These are phyloP conservation scores for Phlebiopsis gigantea DNA, from an alignment of 768 basidiomycete genomes.

Conservation along the genomic window DNA sequence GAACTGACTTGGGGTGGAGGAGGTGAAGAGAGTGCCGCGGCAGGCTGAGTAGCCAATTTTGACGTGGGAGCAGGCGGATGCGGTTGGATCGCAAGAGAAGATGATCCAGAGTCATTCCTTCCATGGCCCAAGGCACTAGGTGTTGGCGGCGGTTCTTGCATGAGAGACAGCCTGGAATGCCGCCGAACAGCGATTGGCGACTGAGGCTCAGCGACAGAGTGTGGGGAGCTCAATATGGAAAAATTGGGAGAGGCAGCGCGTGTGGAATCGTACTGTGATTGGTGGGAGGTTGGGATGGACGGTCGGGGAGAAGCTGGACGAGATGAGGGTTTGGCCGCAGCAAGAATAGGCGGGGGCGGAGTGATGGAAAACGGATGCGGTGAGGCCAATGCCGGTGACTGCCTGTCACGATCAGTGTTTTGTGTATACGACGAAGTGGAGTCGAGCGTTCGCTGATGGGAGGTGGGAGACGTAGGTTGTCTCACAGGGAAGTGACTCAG, in stretches of 20 bases:
- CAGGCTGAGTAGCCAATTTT: neutral
- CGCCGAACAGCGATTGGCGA: neutral
- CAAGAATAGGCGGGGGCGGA: neutral
- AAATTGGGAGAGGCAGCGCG: neutral
- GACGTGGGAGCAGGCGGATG: neutral
- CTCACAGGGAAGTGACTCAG: constrained; percentile 20
- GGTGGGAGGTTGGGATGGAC: neutral
- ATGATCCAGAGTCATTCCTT: neutral
- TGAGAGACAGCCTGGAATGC: constrained; percentile 3
- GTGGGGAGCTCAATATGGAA: constrained; percentile 32
- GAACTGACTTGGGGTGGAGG: too few relatives aligned
- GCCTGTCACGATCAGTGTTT: neutral
- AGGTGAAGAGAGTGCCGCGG: neutral
- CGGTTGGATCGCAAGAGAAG: neutral
- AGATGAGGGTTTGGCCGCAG: neutral
- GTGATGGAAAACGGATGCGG: neutral
- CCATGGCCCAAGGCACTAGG: neutral
- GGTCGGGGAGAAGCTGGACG: neutral
- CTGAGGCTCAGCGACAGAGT: constrained; percentile 26
- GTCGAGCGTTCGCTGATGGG: neutral
- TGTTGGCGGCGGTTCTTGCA: neutral
- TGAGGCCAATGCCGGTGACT: neutral
- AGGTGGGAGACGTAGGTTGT: neutral
- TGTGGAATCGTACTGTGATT: neutral
- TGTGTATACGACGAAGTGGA: constrained; percentile 1